These are phyloP conservation scores for Cubamyces sp. DNA, from an alignment of 768 basidiomycete species.

Conservation along the genomic window DNA sequence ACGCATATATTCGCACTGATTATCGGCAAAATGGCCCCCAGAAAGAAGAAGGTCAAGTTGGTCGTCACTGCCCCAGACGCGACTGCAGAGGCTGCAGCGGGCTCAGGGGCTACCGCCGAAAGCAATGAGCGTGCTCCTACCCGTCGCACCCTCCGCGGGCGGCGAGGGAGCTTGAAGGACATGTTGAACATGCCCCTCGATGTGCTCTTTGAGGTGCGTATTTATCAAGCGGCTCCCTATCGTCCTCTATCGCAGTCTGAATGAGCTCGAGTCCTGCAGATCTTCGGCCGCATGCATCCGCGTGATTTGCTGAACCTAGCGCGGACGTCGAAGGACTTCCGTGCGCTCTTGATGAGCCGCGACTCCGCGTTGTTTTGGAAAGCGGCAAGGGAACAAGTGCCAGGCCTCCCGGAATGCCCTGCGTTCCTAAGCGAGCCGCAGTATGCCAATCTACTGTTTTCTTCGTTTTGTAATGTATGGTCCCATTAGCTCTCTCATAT, in stretches of 20 bases:
- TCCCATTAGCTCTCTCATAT: too few species aligned
- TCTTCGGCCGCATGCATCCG: conserved; percentile 11
- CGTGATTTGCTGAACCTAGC: conserved; percentile 10
- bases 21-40: not conserved
- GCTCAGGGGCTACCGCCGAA: too few species aligned
- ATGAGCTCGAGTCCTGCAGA: not conserved
- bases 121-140: not conserved
- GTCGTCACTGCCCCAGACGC: not conserved
- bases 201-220: conserved; percentile 14
- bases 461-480: conserved; percentile 27
- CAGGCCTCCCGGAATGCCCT: conserved; percentile 13
- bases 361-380: conserved; percentile 1
- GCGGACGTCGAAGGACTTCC: conserved; percentile 10
- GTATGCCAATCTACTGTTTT: conserved; percentile 33
- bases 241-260: not conserved
- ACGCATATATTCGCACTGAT: not conserved
- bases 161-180: conserved; percentile 14
- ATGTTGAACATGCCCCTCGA: conserved; percentile 20
- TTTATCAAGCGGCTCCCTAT: not conserved
- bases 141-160: conserved; percentile 7
- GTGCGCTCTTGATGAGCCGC: conserved; percentile 14
- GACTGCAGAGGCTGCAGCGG: not conserved
- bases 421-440: conserved; percentile 18
- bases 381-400: conserved; percentile 1
- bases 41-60: not conserved